Conservation (phyloP, 225 moss, liverwort and hornwort species). For the Antitrichia curtipendula region DNA sequence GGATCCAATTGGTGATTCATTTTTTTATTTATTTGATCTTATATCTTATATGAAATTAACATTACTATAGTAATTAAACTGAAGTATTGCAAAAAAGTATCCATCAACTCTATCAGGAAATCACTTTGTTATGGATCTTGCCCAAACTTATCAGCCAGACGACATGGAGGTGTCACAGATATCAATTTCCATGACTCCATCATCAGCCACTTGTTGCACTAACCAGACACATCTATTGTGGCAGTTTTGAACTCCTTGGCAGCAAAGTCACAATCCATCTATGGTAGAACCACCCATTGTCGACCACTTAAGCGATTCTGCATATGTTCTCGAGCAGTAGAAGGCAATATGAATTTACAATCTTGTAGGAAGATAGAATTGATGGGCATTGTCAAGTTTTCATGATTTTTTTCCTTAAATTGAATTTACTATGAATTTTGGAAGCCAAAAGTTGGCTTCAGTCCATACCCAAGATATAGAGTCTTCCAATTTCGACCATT, state of each 20-base stretch:
- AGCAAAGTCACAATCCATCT: not conserved
- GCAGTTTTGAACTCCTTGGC: not conserved
- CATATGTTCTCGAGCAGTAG: too few relatives aligned
- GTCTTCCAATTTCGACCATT: too few relatives aligned
- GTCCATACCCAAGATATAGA: too few relatives aligned
- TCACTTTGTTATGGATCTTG: not conserved
- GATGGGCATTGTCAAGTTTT: too few relatives aligned
- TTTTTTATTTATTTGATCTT: not conserved
- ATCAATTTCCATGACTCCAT: not conserved
- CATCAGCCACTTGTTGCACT: not conserved
- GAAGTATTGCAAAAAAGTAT: not conserved
- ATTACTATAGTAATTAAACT: not conserved
- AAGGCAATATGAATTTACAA: too few relatives aligned
- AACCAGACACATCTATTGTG: not conserved
- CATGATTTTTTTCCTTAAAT: too few relatives aligned
- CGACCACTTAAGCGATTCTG: too few relatives aligned
- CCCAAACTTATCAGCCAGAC: not conserved
- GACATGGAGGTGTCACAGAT: not conserved
- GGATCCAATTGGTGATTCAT: not conserved
- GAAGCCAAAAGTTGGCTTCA: too few relatives aligned
- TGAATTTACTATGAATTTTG: too few relatives aligned
- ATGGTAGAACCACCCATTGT: too few relatives aligned
- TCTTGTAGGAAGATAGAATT: too few relatives aligned
- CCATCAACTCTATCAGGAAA: not conserved
- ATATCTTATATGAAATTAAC: not conserved